Conservation (phyloP, 306 rosid genomes). For the Hippophae rhamnoides region DNA sequence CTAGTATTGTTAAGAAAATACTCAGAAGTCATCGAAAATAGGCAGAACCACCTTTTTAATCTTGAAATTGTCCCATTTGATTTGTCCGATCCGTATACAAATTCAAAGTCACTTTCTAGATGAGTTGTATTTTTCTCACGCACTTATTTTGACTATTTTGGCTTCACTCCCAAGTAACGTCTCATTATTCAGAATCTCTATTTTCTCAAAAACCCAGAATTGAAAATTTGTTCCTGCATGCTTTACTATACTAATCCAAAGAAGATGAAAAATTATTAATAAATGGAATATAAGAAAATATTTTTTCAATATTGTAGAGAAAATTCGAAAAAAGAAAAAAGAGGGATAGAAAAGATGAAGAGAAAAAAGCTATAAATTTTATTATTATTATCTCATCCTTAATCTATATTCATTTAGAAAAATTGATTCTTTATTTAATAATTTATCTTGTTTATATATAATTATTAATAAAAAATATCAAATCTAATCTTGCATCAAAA, state of each 20-base stretch:
- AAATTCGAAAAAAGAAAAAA: slow-evolving; percentile 1
- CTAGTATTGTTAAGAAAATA: slow-evolving; percentile 62
- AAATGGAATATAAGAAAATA: neutral
- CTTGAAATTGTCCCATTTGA: too few relatives aligned
- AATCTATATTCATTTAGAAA: too few relatives aligned
- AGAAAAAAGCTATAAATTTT: neutral
- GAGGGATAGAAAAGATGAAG: too few relatives aligned
- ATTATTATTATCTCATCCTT: too few relatives aligned
- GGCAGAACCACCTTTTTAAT: slow-evolving; percentile 8
- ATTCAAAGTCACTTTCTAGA: neutral
- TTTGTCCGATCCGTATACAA: neutral
- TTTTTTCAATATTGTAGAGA: slow-evolving; percentile 18
- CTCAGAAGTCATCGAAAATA: slow-evolving; percentile 88
- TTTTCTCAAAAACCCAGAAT: slow-evolving; percentile 3
- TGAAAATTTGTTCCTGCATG: slow-evolving; percentile 53
- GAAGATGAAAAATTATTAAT: neutral
- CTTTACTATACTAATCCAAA: slow-evolving; percentile 25
- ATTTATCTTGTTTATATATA: too few relatives aligned
- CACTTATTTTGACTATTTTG: too few relatives aligned
- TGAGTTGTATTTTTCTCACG: too few relatives aligned
- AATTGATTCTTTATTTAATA: too few relatives aligned
- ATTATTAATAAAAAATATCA: too few relatives aligned
- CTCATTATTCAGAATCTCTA: neutral
- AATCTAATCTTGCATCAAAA: too few relatives aligned
- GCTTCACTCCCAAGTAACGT: neutral